Conservation (phyloP, 148 eudicot genomes). For the Heliamphora exappendiculata region DNA sequence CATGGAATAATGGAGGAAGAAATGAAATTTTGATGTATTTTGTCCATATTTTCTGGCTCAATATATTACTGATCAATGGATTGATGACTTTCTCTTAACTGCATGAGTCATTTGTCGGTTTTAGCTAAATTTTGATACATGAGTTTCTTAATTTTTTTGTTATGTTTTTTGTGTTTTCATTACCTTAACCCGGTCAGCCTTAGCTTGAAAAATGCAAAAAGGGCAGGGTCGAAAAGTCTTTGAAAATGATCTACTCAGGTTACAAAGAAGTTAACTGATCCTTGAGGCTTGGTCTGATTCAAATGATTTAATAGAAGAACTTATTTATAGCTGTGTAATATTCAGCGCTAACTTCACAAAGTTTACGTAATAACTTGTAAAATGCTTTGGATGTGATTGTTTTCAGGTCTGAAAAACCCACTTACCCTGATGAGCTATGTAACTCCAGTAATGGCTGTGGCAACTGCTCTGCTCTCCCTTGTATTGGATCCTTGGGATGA, state of each 20-base stretch:
- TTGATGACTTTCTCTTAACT: background rate
- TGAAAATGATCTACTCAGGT: background rate
- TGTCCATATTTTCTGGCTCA: background rate
- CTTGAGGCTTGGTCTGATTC: background rate
- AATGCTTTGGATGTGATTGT: constrained; percentile 2
- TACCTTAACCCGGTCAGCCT: background rate
- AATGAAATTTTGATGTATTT: background rate
- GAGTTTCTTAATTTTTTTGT: background rate
- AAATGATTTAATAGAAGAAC: background rate
- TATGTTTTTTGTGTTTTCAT: background rate
- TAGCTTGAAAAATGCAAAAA: background rate
- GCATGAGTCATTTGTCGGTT: no score
- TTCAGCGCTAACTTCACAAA: background rate
- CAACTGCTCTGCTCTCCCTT: constrained; percentile 73
- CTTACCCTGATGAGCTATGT: constrained; percentile 91
- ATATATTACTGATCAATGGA: background rate
- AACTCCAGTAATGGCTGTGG: constrained; percentile 85
- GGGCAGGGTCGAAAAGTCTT: background rate
- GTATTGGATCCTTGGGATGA: constrained; percentile 87
- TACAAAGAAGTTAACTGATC: background rate
- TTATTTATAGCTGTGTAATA: background rate
- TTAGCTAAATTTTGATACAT: no score
- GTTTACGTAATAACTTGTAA: constrained; percentile 5
- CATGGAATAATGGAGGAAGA: background rate
- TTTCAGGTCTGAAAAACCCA: constrained; percentile 86